Conservation (phyloP, 1,284 basidiomycete genomes). For the Trichosporon faecale region DNA sequence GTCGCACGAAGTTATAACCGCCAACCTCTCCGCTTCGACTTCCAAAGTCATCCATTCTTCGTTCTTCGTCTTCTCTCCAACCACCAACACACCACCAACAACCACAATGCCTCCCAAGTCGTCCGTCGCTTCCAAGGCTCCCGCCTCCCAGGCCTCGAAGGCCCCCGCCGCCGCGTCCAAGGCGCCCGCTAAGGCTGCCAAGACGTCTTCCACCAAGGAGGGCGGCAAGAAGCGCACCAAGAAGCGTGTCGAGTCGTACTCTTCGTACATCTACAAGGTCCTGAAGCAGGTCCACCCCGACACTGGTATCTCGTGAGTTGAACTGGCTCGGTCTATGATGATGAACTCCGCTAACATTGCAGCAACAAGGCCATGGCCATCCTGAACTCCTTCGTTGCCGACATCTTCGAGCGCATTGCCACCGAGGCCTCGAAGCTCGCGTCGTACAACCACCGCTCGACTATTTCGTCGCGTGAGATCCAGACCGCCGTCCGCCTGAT, state of each 20-base stretch:
- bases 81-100: conserved; percentile 18
- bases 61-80: conserved; percentile 12
- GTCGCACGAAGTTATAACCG: not conserved
- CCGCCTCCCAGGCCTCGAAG: conserved; percentile 60
- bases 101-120: conserved; percentile 53
- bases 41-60: not conserved
- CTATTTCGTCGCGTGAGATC: conserved; percentile 90
- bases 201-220: conserved; percentile 21
- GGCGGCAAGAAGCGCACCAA: conserved; percentile 64
- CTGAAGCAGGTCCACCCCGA: conserved; percentile 78
- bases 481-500: conserved; percentile 88
- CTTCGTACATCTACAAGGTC: conserved; percentile 87
- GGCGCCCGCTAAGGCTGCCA: conserved; percentile 59
- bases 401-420: conserved; percentile 91
- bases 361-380: conserved; percentile 93
- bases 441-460: conserved; percentile 88
- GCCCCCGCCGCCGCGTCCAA: conserved; percentile 58
- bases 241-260: conserved; percentile 86
- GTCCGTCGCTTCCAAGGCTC: conserved; percentile 55
- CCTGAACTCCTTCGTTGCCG: conserved; percentile 87
- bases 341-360: conserved; percentile 50
- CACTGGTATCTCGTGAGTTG: conserved; percentile 69
- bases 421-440: conserved; percentile 89
- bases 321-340: too few species aligned
- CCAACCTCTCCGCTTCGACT: not conserved